Evolutionary conservation across 768 basidiomycete genomes (phyloP).

Genomic region (Mycena pura): DNA sequence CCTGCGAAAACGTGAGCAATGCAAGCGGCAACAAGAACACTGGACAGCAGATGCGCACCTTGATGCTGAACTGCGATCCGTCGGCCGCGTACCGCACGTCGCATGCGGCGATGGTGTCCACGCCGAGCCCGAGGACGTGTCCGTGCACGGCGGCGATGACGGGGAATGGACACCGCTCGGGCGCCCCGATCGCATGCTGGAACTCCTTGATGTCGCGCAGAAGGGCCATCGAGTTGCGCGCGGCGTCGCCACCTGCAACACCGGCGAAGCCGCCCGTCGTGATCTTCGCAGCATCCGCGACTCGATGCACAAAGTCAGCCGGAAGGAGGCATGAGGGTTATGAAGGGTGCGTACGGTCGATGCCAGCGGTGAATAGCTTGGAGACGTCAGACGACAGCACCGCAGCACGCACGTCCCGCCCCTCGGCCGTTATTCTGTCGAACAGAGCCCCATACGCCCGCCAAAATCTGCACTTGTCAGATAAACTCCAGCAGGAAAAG

Average conservation of each 20-base stretch:
- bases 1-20: conserved; percentile 48
- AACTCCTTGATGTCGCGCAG: conserved; percentile 48
- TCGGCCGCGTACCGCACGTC: conserved; percentile 65
- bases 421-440: conserved; percentile 47
- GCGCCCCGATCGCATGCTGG: conserved; percentile 61
- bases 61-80: conserved; percentile 57
- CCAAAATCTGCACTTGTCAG: conserved; percentile 55
- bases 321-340: neutral
- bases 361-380: conserved; percentile 67
- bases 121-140: conserved; percentile 58
- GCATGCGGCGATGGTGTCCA: conserved; percentile 63
- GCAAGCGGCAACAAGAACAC: neutral
- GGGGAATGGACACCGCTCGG: conserved; percentile 61
- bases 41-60: conserved; percentile 43
- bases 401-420: conserved; percentile 52
- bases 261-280: conserved; percentile 7
- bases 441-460: conserved; percentile 56
- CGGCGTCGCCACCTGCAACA: conserved; percentile 38
- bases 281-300: conserved; percentile 17
- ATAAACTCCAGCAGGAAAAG: neutral
- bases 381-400: conserved; percentile 61
- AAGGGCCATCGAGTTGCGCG: conserved; percentile 43
- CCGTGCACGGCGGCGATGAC: conserved; percentile 72
- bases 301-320: conserved; percentile 14
- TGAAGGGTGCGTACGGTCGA: conserved; percentile 54